A percentile compares a stretch with the other conserved stretches of the same genome.
phyloP scores from a whole-genome alignment of 345 rosid genomes.

The Linum lewisii region DNA sequence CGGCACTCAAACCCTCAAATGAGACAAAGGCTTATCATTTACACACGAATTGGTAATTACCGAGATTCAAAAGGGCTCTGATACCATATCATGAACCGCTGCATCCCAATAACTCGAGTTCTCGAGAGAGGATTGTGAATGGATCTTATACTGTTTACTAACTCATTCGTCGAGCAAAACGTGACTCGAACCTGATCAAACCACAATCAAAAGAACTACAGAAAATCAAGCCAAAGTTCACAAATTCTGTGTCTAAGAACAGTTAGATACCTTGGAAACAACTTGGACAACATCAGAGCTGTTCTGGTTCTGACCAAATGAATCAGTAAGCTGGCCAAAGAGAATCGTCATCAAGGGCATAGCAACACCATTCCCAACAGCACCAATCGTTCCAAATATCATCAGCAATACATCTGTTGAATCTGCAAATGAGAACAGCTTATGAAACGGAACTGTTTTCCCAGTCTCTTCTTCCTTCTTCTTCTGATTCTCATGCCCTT shows the following conservation, averaged over 20 bases:
- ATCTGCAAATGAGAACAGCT: constrained; percentile 74
- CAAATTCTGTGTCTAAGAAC: no score
- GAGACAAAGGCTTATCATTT: no score
- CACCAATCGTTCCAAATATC: constrained; percentile 60
- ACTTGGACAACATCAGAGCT: constrained; percentile 22
- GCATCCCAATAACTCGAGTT: no score
- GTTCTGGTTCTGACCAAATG: constrained; percentile 59
- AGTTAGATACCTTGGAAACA: constrained; percentile 46
- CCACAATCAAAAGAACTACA: not conserved
- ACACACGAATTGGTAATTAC: no score
- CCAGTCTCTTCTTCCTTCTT: constrained; percentile 33
- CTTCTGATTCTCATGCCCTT: constrained; percentile 27
- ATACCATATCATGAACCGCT: no score
- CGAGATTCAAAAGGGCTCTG: no score
- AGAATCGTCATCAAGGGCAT: constrained; percentile 74
- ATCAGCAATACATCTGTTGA: constrained; percentile 48
- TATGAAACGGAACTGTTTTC: constrained; percentile 53
- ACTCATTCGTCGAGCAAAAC: no score
- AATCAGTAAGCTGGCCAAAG: constrained; percentile 52
- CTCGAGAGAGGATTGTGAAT: no score
- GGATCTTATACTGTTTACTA: no score
- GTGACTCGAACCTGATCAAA: no score
- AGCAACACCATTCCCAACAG: constrained; percentile 55
- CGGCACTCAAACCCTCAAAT: no score
- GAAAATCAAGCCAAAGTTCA: not conserved